These are phyloP conservation scores for Rubus parviflorus DNA, from an alignment of 306 rosid genomes.

Conservation along the genomic window DNA sequence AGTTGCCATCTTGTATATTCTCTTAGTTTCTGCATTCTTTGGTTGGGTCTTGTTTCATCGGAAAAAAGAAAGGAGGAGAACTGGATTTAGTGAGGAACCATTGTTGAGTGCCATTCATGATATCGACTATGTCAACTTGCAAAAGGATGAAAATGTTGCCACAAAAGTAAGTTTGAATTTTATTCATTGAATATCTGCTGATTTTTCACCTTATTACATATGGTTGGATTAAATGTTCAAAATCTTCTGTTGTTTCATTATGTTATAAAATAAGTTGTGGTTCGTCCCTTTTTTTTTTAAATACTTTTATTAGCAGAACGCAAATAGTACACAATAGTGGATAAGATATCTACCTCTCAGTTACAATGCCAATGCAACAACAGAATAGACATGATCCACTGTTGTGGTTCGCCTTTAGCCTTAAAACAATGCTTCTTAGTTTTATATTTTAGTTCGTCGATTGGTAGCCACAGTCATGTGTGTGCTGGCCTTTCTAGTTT, in stretches of 20 bases:
- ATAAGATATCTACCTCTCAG: not conserved
- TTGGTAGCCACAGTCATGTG: not conserved
- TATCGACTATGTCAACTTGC: conserved; percentile 37
- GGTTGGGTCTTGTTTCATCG: conserved; percentile 71
- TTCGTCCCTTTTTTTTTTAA: not conserved
- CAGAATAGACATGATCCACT: not conserved
- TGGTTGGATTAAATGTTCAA: not conserved
- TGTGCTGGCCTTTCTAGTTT: conserved; percentile 2
- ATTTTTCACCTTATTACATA: conserved; percentile 1
- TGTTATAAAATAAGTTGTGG: not conserved
- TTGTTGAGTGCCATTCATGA: conserved; percentile 53
- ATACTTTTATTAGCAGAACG: not conserved
- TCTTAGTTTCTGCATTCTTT: conserved; percentile 59
- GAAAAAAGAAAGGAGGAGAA: conserved; percentile 51
- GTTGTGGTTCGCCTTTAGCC: not conserved
- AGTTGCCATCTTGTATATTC: conserved; percentile 55
- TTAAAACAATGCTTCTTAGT: not conserved
- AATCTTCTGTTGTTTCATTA: not conserved
- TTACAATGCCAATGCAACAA: not conserved
- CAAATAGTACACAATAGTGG: not conserved
- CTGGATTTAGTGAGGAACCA: conserved; percentile 53
- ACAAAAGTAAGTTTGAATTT: conserved; percentile 43
- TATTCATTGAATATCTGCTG: not conserved
- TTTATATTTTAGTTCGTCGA: not conserved
- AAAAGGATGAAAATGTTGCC: conserved; percentile 41